Evolutionary conservation across 305 asterid species (phyloP).

Genomic region (Fraxinus floribunda): DNA sequence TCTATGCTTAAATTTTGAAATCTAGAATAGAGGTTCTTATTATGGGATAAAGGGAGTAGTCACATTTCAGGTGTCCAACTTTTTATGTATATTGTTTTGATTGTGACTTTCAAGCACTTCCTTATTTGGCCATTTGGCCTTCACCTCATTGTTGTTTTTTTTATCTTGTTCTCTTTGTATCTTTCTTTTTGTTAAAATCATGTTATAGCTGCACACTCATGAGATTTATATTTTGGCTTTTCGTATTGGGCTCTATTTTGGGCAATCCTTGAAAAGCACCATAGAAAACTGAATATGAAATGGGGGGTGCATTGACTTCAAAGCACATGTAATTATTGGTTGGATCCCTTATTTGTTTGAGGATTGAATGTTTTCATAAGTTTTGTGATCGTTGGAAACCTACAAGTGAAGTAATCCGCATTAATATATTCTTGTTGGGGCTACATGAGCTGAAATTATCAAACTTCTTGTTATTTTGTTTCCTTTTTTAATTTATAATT

Average conservation of each 20-base stretch:
- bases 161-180: background rate
- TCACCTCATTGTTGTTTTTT: background rate
- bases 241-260: background rate
- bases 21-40: background rate
- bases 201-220: background rate
- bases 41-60: background rate
- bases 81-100: background rate
- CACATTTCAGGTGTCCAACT: background rate
- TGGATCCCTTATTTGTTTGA: background rate
- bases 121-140: background rate
- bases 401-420: background rate
- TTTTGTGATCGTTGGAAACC: background rate
- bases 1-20: background rate
- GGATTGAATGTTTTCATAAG: background rate
- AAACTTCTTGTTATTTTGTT: background rate
- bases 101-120: background rate
- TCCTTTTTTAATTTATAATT: constrained; percentile 2
- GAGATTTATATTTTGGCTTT: background rate
- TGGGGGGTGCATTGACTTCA: background rate
- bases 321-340: background rate
- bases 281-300: background rate
- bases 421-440: background rate
- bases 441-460: background rate
- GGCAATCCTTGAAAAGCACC: background rate
- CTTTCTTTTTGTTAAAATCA: background rate